A percentile compares a stretch with the other conserved stretches of the same genome.
Conservation (phyloP, 208 protist species). For the Wallacemonas sp. region DNA sequence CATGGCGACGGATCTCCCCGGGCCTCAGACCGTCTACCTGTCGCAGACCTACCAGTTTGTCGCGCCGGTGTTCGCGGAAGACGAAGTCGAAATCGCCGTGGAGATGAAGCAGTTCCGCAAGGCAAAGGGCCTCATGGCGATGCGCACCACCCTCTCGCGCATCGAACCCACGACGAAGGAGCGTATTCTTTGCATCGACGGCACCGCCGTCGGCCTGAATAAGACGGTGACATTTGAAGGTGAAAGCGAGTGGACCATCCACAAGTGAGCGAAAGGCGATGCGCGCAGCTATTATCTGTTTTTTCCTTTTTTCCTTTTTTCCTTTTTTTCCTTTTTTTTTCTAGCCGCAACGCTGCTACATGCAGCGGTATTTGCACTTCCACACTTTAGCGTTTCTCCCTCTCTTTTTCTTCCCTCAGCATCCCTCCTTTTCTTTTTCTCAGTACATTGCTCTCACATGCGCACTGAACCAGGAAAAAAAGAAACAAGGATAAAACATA, state of each 20-base stretch:
- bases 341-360: constrained; percentile 8
- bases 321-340: constrained; percentile 22
- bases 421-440: constrained; percentile 13
- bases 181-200: constrained; percentile 66
- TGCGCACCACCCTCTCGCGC: constrained; percentile 70
- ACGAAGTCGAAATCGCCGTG: constrained; percentile 74
- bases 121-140: constrained; percentile 61
- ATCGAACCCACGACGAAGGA: constrained; percentile 49
- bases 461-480: too few relatives aligned
- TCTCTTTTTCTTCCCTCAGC: constrained; percentile 16
- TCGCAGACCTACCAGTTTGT: constrained; percentile 81
- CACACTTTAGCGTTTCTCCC: background rate
- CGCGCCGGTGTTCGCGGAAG: constrained; percentile 76
- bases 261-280: constrained; percentile 22
- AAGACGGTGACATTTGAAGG: constrained; percentile 79
- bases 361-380: too few relatives aligned
- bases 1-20: constrained; percentile 81
- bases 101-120: constrained; percentile 71
- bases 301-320: constrained; percentile 1
- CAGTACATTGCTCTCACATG: too few relatives aligned
- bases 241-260: constrained; percentile 72
- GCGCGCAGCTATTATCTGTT: background rate
- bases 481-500: too few relatives aligned
- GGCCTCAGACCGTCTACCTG: constrained; percentile 84
- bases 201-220: constrained; percentile 82